Evolutionary conservation across 2,329 filamentous ascomycete species (phyloP).

Genomic region (Eurotiales sp.): DNA sequence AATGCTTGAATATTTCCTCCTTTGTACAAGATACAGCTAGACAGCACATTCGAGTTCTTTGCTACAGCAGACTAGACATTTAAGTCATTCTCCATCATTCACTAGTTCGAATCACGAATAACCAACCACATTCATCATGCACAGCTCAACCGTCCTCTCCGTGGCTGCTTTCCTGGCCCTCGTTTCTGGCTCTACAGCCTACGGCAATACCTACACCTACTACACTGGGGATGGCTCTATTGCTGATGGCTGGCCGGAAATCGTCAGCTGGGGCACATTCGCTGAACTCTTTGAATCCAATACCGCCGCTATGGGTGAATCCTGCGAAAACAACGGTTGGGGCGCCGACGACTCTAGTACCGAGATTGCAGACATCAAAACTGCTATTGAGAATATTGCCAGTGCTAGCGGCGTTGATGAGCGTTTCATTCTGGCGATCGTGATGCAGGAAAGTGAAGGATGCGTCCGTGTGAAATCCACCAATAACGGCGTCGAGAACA

Average conservation of each 20-base stretch:
- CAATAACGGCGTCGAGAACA: conserved; percentile 37
- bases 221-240: not conserved
- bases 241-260: not conserved
- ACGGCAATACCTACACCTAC: not conserved
- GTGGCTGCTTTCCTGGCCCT: not conserved
- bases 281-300: not conserved
- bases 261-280: not conserved
- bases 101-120: not conserved
- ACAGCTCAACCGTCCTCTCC: not conserved
- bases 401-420: conserved; percentile 13
- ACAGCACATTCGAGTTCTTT: not conserved
- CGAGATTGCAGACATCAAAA: not conserved
- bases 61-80: not conserved
- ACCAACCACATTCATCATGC: not conserved
- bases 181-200: not conserved
- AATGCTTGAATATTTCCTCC: not conserved
- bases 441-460: conserved; percentile 39
- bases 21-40: not conserved
- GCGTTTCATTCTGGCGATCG: conserved; percentile 35
- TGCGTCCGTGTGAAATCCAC: conserved; percentile 37
- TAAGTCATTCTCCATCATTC: not conserved
- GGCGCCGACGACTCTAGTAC: not conserved
- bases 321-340: not conserved
- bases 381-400: conserved; percentile 9
- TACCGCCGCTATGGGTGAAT: not conserved